Percentiles rank a stretch among this genome's conserved stretches.
Conservation (phyloP, 352 stramenopile genomes). For the Phytophthora pluvialis region DNA sequence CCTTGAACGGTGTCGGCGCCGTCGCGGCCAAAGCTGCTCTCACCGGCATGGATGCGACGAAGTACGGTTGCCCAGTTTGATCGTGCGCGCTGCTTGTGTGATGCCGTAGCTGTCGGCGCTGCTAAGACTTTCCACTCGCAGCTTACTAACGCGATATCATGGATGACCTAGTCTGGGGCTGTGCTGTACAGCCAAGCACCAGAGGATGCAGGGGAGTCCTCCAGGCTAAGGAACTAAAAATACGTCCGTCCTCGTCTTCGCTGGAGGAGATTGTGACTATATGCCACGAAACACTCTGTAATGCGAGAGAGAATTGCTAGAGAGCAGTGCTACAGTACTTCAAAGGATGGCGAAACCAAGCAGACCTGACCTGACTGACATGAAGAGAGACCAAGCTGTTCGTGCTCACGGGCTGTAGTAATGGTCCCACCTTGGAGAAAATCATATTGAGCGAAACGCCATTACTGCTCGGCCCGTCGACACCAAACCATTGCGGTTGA, state of each 20-base stretch:
- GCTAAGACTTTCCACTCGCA: slow-evolving; percentile 24
- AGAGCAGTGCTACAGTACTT: slow-evolving; percentile 3
- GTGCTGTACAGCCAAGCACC: neutral
- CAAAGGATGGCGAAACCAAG: no score
- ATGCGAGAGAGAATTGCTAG: slow-evolving; percentile 10
- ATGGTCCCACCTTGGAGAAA: slow-evolving; percentile 26
- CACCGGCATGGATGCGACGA: slow-evolving; percentile 28
- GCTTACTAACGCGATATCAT: neutral
- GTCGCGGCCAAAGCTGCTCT: slow-evolving; percentile 16
- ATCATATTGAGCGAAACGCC: slow-evolving; percentile 27
- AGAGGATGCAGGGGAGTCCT: no score
- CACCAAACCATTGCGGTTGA: slow-evolving; percentile 6
- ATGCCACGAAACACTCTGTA: slow-evolving; percentile 1
- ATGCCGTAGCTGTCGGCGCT: neutral
- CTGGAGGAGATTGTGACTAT: neutral
- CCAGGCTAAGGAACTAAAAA: no score
- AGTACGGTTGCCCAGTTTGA: slow-evolving; percentile 9
- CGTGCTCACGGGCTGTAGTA: slow-evolving; percentile 15
- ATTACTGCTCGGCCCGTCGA: slow-evolving; percentile 17
- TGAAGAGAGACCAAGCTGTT: slow-evolving; percentile 6
- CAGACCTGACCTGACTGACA: slow-evolving; percentile 4
- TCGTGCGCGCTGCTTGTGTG: slow-evolving; percentile 4
- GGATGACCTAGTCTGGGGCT: neutral
- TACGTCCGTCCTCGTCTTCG: slow-evolving; percentile 26
- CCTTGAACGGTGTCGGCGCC: slow-evolving; percentile 58